Percentiles rank a stretch among this genome's conserved stretches.
Evolutionary conservation across 345 rosid genomes (phyloP).

Genomic region (Limnanthes douglasii): DNA sequence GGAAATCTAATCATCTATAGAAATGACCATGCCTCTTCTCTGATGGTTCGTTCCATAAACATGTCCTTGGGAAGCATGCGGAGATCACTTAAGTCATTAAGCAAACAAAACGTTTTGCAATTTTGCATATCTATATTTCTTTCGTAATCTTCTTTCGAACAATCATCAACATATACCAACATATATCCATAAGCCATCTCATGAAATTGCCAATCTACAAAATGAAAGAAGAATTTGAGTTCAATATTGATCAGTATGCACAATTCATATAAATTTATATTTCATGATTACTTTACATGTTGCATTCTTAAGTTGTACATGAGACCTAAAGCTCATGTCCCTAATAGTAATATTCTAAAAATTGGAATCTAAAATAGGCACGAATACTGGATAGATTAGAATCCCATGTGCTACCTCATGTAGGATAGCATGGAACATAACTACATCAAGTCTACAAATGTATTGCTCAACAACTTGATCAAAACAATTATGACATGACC

Average conservation of each 20-base stretch:
- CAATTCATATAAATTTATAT: too few relatives aligned
- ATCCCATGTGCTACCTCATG: slow-evolving; percentile 86
- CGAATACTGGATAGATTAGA: slow-evolving; percentile 88
- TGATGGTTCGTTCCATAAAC: slow-evolving; percentile 53
- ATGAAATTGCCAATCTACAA: slow-evolving; percentile 89
- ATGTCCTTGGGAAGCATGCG: slow-evolving; percentile 97
- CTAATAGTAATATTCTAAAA: slow-evolving; percentile 93
- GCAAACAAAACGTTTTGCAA: slow-evolving; percentile 39
- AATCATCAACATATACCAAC: slow-evolving; percentile 46
- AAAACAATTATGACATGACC: too few relatives aligned
- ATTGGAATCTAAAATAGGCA: slow-evolving; percentile 74
- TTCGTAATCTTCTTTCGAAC: slow-evolving; percentile 17
- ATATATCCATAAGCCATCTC: slow-evolving; percentile 63
- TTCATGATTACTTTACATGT: too few relatives aligned
- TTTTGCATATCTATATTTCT: slow-evolving; percentile 15
- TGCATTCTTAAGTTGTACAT: slow-evolving; percentile 87
- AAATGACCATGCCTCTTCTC: slow-evolving; percentile 51
- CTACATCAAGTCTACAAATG: slow-evolving; percentile 71
- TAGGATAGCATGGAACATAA: slow-evolving; percentile 93
- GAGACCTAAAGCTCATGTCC: slow-evolving; percentile 91
- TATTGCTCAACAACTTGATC: slow-evolving; percentile 78
- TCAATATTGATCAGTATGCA: too few relatives aligned
- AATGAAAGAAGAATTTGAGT: too few relatives aligned
- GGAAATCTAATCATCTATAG: not conserved
- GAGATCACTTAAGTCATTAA: slow-evolving; percentile 79